These are phyloP conservation scores for Entophlyctis luteolus DNA, from an alignment of 192 early-diverging fungal species.

Conservation along the genomic window DNA sequence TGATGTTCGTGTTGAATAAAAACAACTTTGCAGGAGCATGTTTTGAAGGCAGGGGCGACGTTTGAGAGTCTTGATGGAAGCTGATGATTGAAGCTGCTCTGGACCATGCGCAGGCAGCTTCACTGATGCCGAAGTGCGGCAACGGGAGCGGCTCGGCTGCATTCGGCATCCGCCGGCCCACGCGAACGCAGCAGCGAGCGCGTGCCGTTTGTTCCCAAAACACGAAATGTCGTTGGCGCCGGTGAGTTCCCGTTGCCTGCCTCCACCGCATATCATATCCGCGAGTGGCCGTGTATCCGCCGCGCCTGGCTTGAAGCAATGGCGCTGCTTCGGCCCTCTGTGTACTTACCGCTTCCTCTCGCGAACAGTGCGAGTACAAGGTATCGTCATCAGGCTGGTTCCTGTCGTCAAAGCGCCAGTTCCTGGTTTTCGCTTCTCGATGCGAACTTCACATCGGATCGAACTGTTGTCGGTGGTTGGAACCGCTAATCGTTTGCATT, in stretches of 20 bases:
- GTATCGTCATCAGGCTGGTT: no score
- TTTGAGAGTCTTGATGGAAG: constrained; percentile 16
- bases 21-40: constrained; percentile 68
- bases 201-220: neutral
- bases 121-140: constrained; percentile 15
- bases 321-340: neutral
- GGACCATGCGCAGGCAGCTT: constrained; percentile 12
- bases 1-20: no score
- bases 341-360: neutral
- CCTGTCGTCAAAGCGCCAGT: no score
- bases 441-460: no score
- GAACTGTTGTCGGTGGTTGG: neutral
- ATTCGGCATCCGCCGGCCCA: neutral
- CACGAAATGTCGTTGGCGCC: constrained; percentile 5
- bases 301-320: neutral
- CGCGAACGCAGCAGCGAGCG: neutral
- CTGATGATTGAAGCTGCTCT: no score
- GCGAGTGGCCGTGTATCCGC: neutral
- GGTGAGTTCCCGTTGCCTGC: neutral
- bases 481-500: neutral
- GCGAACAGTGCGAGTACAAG: no score
- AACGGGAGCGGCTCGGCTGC: neutral
- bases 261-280: neutral
- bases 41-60: constrained; percentile 11
- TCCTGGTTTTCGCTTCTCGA: no score